Conservation (phyloP, 1,284 basidiomycete genomes). For the Mycena sp. region DNA sequence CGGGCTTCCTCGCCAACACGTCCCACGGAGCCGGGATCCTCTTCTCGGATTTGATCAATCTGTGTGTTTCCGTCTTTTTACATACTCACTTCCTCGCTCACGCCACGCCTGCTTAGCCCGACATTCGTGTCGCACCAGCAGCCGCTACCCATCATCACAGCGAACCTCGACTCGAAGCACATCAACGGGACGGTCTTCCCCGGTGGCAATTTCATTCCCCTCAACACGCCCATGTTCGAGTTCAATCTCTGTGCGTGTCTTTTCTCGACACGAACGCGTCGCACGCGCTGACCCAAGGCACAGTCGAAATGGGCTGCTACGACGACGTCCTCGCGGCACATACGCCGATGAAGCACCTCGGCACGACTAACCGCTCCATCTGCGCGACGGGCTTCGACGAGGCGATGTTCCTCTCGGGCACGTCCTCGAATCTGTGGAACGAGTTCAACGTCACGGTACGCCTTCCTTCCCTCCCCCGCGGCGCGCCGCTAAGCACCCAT, state of each 20-base stretch:
- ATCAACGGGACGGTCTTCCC: conserved; percentile 36
- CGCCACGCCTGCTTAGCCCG: conserved; percentile 32
- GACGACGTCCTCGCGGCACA: conserved; percentile 57
- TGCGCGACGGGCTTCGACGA: conserved; percentile 63
- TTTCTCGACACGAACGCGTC: no score
- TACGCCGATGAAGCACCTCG: conserved; percentile 51
- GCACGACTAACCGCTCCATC: conserved; percentile 51
- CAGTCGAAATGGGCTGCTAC: conserved; percentile 47
- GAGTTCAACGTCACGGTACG: conserved; percentile 42
- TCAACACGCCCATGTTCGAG: conserved; percentile 54
- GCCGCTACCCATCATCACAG: conserved; percentile 51
- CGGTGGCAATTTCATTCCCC: conserved; percentile 38
- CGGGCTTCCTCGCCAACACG: conserved; percentile 43
- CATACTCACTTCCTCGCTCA: not conserved
- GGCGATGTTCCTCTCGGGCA: conserved; percentile 49
- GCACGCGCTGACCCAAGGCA: no score
- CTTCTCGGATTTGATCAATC: conserved; percentile 45
- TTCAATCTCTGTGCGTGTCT: conserved; percentile 40
- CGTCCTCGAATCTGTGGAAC: conserved; percentile 53
- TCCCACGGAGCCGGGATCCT: conserved; percentile 47
- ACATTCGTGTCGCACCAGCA: conserved; percentile 42
- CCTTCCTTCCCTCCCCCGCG: no score
- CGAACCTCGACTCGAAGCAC: conserved; percentile 37
- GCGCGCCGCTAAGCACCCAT: no score
- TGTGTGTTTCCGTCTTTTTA: conserved; percentile 35